Base-by-base conservation (phyloP, 192 early-diverging fungal genomes). In the Coemansia sp. region DNA sequence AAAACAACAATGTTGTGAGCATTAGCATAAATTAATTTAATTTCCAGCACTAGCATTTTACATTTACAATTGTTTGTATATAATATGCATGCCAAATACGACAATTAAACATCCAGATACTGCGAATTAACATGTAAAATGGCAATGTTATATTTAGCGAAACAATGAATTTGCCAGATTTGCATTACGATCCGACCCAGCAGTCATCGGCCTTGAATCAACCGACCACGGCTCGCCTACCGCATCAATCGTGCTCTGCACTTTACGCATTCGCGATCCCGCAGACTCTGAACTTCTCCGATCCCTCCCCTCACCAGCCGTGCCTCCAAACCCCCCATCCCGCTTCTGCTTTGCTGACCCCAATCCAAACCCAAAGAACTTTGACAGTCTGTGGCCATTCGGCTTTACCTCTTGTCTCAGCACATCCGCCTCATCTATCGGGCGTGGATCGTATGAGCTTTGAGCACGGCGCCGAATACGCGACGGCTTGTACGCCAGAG, bases 381-480 rank as follows among this genome's bases (percentile, higher is more conserved):
- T 26, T 23, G 53, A 56, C 26, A 56, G 6, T 12, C 53, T 25
- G 4, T 31, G 53, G 0, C 53, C 28, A n/a, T 34, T 34, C 28
- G 52, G 14, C 10, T 20, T 20, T 5, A 6, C 9, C 26, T 28
- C 26, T 28, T 3, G 4, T 55, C 53, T 7, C 5, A 4, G n/a
- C 23, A 28, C 5, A 14, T 14, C 28, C 1, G 24, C 11, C 1
- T 26, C 11, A 31, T 28, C 15, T 4, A 34, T 7, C 3, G 17
- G 18, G 31, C 31, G 26, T 8, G 15, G 31, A 34, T 57, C 58
- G 14, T 38, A 57, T 9, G 54, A 25, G 20, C 66, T 68, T n/a
- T 61, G 72, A 1, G 72, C 67, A 11, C 72, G 72, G 3, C 72
- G 66, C 5, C 72, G 61, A 24, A 74, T 74, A 15, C 72, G 49